Percentiles rank a stretch among this genome's conserved stretches.
These are phyloP conservation scores for Coemansia guatemalensis DNA, from an alignment of 192 early-diverging fungal species.

Conservation along the genomic window DNA sequence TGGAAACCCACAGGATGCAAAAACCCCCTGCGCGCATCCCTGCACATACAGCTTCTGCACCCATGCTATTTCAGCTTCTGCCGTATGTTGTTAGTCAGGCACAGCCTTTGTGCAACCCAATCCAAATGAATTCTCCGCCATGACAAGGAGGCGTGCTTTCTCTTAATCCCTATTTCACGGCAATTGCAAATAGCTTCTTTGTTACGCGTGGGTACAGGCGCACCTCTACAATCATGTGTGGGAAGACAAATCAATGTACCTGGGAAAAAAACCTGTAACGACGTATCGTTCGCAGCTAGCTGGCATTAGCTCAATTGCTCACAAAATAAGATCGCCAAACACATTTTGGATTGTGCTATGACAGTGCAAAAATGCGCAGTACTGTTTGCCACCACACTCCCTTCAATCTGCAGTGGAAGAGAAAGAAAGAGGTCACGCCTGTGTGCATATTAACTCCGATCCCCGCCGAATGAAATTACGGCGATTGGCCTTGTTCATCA, in stretches of 20 bases:
- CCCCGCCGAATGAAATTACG: neutral
- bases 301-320: neutral
- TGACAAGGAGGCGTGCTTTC: neutral
- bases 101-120: no score
- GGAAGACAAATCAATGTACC: neutral
- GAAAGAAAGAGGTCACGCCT: neutral
- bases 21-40: neutral
- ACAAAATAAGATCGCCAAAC: neutral
- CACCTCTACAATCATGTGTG: neutral
- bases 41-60: neutral
- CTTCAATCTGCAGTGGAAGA: neutral
- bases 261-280: neutral
- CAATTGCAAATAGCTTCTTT: conserved; percentile 3
- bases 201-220: conserved; percentile 7
- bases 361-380: neutral
- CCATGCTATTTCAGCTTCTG: no score
- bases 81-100: no score
- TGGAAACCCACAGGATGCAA: neutral
- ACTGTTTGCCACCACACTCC: neutral
- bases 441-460: neutral
- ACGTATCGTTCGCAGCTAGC: no score
- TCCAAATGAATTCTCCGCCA: neutral
- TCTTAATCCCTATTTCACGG: neutral
- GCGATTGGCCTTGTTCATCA: neutral
- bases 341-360: neutral